Percentiles rank a stretch among this genome's conserved stretches.
phyloP scores from a whole-genome alignment of 1,139 yeast genomes.

The Suhomyces atakaporum region DNA sequence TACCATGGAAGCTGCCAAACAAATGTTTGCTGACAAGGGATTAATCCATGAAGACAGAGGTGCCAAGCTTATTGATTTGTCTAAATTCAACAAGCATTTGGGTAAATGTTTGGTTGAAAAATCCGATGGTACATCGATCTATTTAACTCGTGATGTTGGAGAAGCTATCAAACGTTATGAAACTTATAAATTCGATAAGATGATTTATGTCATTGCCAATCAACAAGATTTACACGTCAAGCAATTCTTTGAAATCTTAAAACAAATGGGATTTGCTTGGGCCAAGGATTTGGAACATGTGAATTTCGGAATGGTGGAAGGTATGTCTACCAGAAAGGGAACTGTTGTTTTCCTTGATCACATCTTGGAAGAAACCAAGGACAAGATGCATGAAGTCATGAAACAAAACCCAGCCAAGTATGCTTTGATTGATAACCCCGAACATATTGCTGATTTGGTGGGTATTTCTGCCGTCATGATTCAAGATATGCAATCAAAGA shows the following conservation, averaged over 20 bases:
- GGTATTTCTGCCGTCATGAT: constrained; percentile 99
- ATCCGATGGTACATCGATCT: constrained; percentile 93
- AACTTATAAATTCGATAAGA: constrained; percentile 84
- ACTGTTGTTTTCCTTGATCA: constrained; percentile 96
- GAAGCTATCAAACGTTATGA: constrained; percentile 92
- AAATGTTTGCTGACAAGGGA: constrained; percentile 64
- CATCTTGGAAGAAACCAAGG: constrained; percentile 91
- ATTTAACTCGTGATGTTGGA: constrained; percentile 95
- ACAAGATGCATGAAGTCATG: constrained; percentile 97
- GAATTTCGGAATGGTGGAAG: constrained; percentile 97
- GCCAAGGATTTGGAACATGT: constrained; percentile 77
- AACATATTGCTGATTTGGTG: constrained; percentile 89
- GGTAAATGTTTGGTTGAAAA: constrained; percentile 95
- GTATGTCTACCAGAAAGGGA: constrained; percentile 98
- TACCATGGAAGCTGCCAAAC: constrained; percentile 66
- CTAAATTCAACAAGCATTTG: constrained; percentile 83
- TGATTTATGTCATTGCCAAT: constrained; percentile 92
- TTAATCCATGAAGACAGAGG: constrained; percentile 88
- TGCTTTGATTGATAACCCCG: constrained; percentile 93
- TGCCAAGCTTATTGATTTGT: constrained; percentile 84
- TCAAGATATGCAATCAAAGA: constrained; percentile 98
- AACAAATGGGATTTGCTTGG: constrained; percentile 91
- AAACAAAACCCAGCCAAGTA: constrained; percentile 88
- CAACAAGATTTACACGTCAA: constrained; percentile 96
- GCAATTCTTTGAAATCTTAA: constrained; percentile 92